A percentile compares a stretch with the other conserved stretches of the same genome.
phyloP scores from a whole-genome alignment of 108 stramenopile genomes.

The Skeletonema grethae region DNA sequence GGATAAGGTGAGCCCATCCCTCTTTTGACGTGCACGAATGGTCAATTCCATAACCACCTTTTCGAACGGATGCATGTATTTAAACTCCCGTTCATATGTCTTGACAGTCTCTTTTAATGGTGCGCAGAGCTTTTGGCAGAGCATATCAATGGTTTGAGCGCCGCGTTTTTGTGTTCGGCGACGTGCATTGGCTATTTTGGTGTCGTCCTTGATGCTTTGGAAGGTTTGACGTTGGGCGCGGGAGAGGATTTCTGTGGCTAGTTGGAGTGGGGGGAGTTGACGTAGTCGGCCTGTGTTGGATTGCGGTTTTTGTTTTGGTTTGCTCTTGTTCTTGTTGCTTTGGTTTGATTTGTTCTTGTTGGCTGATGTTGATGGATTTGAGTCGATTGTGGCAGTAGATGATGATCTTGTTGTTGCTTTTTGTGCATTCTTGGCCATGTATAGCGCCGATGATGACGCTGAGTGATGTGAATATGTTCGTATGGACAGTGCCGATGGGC shows the following conservation, averaged over 20 bases:
- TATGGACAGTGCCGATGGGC: neutral
- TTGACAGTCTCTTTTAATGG: slow-evolving; percentile 83
- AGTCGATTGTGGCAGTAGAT: neutral
- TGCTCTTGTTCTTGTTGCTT: neutral
- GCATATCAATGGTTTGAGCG: slow-evolving; percentile 73
- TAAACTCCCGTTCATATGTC: slow-evolving; percentile 74
- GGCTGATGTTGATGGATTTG: neutral
- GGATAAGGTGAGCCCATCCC: slow-evolving; percentile 69
- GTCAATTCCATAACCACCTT: slow-evolving; percentile 91
- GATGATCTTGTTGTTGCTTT: neutral
- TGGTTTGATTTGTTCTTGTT: neutral
- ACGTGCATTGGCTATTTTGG: slow-evolving; percentile 51
- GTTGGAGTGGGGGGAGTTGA: slow-evolving; percentile 74
- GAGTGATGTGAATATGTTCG: neutral
- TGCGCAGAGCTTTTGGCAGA: slow-evolving; percentile 76
- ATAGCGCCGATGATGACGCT: neutral
- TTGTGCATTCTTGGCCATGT: neutral
- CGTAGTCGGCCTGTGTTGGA: slow-evolving; percentile 75
- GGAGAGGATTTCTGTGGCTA: slow-evolving; percentile 68
- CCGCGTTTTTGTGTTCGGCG: slow-evolving; percentile 81
- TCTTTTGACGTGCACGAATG: slow-evolving; percentile 71
- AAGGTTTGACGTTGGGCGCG: slow-evolving; percentile 52
- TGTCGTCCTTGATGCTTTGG: slow-evolving; percentile 52
- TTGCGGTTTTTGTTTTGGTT: slow-evolving; percentile 1
- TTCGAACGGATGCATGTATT: slow-evolving; percentile 93